A percentile compares a stretch with the other conserved stretches of the same genome.
phyloP scores from a whole-genome alignment of 306 rosid genomes.

The Begonia masoniana region DNA sequence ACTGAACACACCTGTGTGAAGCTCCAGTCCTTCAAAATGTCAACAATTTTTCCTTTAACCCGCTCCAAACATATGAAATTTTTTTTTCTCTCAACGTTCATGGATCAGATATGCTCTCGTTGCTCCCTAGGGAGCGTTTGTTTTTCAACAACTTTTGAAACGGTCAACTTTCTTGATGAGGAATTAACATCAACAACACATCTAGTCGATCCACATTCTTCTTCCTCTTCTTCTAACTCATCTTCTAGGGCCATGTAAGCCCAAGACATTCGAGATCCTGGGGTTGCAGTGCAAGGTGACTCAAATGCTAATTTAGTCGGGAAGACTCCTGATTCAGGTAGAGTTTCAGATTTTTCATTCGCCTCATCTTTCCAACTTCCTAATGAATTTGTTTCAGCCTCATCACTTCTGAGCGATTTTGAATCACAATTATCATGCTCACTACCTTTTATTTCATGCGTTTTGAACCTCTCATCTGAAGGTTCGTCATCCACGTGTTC shows the following conservation, averaged over 20 bases:
- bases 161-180: constrained; percentile 18
- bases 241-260: constrained; percentile 97
- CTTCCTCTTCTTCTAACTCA: constrained; percentile 41
- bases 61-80: constrained; percentile 69
- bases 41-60: constrained; percentile 47
- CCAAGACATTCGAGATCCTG: constrained; percentile 56
- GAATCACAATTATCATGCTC: constrained; percentile 29
- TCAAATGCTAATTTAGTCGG: constrained; percentile 9
- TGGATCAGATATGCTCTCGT: constrained; percentile 63
- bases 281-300: constrained; percentile 15
- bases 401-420: constrained; percentile 45
- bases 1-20: constrained; percentile 70
- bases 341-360: constrained; percentile 13
- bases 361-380: constrained; percentile 28
- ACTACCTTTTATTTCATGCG: constrained; percentile 10
- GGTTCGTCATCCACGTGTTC: constrained; percentile 16
- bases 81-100: constrained; percentile 41
- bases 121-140: constrained; percentile 61
- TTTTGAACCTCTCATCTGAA: constrained; percentile 1
- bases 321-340: constrained; percentile 11
- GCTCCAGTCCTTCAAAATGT: constrained; percentile 87
- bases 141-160: constrained; percentile 33
- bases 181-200: constrained; percentile 22
- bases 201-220: constrained; percentile 16
- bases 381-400: constrained; percentile 16